Conservation (phyloP, 2,329 filamentous ascomycete species). For the Monosporascus sp. region DNA sequence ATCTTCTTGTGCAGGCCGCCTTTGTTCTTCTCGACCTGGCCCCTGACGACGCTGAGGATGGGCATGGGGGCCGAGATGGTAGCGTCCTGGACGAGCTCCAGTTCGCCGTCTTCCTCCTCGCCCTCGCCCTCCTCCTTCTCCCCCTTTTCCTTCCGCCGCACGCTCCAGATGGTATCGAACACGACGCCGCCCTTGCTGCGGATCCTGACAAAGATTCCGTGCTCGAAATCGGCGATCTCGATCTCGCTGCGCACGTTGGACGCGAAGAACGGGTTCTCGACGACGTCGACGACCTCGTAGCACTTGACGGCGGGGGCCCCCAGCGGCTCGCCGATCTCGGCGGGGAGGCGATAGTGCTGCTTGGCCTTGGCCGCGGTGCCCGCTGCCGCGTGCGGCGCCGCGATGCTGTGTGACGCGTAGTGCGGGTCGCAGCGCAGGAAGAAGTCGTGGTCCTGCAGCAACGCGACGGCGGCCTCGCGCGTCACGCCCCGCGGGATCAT, state of each 20-base stretch:
- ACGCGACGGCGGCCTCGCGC: slow-evolving; percentile 27
- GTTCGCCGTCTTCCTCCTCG: slow-evolving; percentile 12
- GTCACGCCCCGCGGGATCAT: slow-evolving; percentile 31
- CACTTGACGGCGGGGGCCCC: slow-evolving; percentile 21
- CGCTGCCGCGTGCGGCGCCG: slow-evolving; percentile 16
- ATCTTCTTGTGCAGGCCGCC: slow-evolving; percentile 46
- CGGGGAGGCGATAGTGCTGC: slow-evolving; percentile 20
- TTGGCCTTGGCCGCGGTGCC: slow-evolving; percentile 19
- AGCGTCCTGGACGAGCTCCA: slow-evolving; percentile 45
- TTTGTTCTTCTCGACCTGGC: slow-evolving; percentile 47
- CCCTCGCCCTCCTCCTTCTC: slow-evolving; percentile 23
- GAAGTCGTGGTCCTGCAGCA: slow-evolving; percentile 47
- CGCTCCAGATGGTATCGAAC: slow-evolving; percentile 48
- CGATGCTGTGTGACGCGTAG: slow-evolving; percentile 31
- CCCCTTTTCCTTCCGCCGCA: slow-evolving; percentile 28
- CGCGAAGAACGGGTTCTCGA: slow-evolving; percentile 52
- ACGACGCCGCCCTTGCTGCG: slow-evolving; percentile 44
- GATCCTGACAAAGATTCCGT: slow-evolving; percentile 47
- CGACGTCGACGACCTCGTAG: slow-evolving; percentile 46
- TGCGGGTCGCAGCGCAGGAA: slow-evolving; percentile 50
- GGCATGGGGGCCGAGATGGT: slow-evolving; percentile 46
- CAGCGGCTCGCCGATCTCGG: slow-evolving; percentile 15
- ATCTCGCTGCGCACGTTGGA: slow-evolving; percentile 48
- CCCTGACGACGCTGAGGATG: slow-evolving; percentile 43
- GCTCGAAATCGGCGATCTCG: slow-evolving; percentile 46